Percentiles rank a stretch among this genome's conserved stretches.
Evolutionary conservation across 1,139 yeast species (phyloP).

Genomic region (Nakaseomyces bracarensis): DNA sequence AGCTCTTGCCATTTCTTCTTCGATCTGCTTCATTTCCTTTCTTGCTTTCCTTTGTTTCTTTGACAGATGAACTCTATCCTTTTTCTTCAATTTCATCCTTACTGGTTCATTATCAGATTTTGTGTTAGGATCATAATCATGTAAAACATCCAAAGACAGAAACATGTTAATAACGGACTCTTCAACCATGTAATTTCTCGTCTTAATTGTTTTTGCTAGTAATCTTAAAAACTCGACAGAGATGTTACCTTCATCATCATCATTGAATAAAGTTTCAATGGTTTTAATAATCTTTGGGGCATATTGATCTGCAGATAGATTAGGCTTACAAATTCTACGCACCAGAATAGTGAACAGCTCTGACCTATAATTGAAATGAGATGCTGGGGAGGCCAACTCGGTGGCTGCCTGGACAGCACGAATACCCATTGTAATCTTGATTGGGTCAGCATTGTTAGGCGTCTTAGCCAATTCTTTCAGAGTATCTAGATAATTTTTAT

Average conservation of each 20-base stretch:
- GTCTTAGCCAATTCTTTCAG: conserved; percentile 37
- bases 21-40: conserved; percentile 79
- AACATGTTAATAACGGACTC: conserved; percentile 72
- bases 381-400: conserved; percentile 58
- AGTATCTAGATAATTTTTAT: conserved; percentile 57
- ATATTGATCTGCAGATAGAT: conserved; percentile 39
- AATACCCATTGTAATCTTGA: conserved; percentile 35
- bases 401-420: conserved; percentile 52
- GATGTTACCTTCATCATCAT: conserved; percentile 68
- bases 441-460: conserved; percentile 33
- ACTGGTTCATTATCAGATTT: conserved; percentile 37
- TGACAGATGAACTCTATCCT: conserved; percentile 80
- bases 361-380: conserved; percentile 71
- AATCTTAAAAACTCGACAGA: conserved; percentile 65
- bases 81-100: conserved; percentile 55
- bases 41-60: conserved; percentile 82
- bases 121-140: conserved; percentile 70
- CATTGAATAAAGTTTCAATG: conserved; percentile 61
- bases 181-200: conserved; percentile 72
- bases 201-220: conserved; percentile 60
- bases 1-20: conserved; percentile 79
- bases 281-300: conserved; percentile 57
- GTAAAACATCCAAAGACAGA: conserved; percentile 62
- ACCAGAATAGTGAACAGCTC: conserved; percentile 63
- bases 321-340: conserved; percentile 53